A percentile compares a stretch with the other conserved stretches of the same genome.
Evolutionary conservation across 2,329 filamentous ascomycete species (phyloP).

Genomic region (Ascochyta fabae): DNA sequence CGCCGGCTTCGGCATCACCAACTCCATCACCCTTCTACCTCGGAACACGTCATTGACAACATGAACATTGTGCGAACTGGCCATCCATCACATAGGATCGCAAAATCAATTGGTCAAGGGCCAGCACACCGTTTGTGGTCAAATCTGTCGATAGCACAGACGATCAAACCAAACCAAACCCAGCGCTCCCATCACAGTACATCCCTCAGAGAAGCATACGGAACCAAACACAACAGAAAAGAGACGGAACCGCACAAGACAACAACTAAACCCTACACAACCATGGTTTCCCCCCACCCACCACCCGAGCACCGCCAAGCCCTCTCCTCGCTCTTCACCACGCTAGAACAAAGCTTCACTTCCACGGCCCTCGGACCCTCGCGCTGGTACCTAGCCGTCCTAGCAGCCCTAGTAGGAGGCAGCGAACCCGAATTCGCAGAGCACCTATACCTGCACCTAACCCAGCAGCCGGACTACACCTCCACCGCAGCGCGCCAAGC

Average conservation of each 20-base stretch:
- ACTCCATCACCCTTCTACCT: neutral
- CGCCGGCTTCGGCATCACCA: neutral
- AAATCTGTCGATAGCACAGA: no score
- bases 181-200: no score
- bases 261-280: neutral
- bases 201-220: no score
- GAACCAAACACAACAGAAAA: neutral
- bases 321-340: neutral
- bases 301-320: neutral
- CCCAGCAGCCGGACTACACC: slow-evolving; percentile 54
- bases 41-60: neutral
- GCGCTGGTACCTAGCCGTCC: slow-evolving; percentile 54
- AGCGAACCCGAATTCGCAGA: slow-evolving; percentile 60
- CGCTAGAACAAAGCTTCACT: slow-evolving; percentile 21
- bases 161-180: no score
- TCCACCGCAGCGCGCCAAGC: slow-evolving; percentile 54
- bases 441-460: slow-evolving; percentile 65
- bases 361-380: slow-evolving; percentile 50
- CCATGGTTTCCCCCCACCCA: neutral
- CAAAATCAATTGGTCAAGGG: no score
- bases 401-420: slow-evolving; percentile 57
- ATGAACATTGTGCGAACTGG: neutral
- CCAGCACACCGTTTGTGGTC: neutral
- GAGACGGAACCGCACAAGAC: no score
- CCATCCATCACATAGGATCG: neutral